phyloP scores from a whole-genome alignment of 1,284 basidiomycete genomes.

The Mixia osmundae region DNA sequence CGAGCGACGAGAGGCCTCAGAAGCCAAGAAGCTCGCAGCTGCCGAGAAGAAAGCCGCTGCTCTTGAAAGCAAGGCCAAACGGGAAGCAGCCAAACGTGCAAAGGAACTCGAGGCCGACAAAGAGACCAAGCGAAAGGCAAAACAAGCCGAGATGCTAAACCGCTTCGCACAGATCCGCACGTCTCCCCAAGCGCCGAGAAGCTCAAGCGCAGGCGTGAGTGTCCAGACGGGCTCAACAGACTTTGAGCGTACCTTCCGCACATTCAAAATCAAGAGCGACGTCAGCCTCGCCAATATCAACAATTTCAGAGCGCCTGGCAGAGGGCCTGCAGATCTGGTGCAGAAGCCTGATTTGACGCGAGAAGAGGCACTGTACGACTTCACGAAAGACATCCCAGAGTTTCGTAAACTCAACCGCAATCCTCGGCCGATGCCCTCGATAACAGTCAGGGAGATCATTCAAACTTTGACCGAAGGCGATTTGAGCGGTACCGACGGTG shows the following conservation, averaged over 20 bases:
- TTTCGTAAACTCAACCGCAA: constrained; percentile 6
- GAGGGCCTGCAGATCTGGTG: constrained; percentile 20
- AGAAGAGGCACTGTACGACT: constrained; percentile 7
- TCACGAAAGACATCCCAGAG: constrained; percentile 5
- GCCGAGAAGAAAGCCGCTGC: constrained; percentile 1
- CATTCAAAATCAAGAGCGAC: constrained; percentile 49
- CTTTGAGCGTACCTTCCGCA: constrained; percentile 46
- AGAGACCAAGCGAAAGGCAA: constrained; percentile 1
- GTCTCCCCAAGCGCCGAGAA: background rate
- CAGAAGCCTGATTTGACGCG: constrained; percentile 5
- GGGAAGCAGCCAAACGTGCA: constrained; percentile 1
- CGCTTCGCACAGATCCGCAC: background rate
- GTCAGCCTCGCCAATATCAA: constrained; percentile 44
- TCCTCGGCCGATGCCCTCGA: constrained; percentile 5
- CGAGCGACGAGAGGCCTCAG: too few species aligned
- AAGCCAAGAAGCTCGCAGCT: constrained; percentile 1
- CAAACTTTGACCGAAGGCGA: constrained; percentile 42
- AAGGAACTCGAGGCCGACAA: constrained; percentile 1
- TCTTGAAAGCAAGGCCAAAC: background rate
- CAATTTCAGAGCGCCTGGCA: constrained; percentile 29
- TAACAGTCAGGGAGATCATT: constrained; percentile 33
- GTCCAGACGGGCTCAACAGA: constrained; percentile 25
- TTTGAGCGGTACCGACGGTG: constrained; percentile 35
- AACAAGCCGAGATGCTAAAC: constrained; percentile 5
- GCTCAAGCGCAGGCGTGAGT: background rate